Conservation (phyloP, 208 protist species). For the Leishmania major region DNA sequence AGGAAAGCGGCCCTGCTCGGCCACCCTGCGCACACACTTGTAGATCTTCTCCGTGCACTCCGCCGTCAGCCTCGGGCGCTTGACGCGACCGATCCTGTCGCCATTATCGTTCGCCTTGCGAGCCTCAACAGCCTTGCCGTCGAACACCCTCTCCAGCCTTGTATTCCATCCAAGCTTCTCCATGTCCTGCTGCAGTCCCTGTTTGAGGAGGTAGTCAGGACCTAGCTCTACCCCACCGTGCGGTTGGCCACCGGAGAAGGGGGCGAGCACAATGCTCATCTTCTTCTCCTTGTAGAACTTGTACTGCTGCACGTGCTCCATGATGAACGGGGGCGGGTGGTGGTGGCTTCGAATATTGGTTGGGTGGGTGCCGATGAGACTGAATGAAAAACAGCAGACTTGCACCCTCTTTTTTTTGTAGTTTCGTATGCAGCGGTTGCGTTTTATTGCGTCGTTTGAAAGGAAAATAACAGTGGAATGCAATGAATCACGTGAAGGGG, state of each 20-base stretch:
- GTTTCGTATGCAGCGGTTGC: not conserved
- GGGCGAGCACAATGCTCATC: constrained; percentile 46
- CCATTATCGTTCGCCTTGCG: constrained; percentile 28
- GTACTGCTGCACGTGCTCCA: constrained; percentile 35
- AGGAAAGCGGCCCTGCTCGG: constrained; percentile 43
- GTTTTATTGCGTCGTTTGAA: too few relatives aligned
- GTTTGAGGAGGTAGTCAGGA: constrained; percentile 44
- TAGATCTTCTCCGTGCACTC: constrained; percentile 45
- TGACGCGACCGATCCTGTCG: constrained; percentile 38
- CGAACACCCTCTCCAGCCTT: constrained; percentile 33
- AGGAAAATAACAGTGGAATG: not conserved
- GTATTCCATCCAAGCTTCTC: constrained; percentile 45
- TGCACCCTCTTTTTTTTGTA: not conserved
- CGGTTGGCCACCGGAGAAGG: constrained; percentile 51
- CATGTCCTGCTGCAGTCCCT: constrained; percentile 44
- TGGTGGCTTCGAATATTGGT: not conserved
- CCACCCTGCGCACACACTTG: constrained; percentile 39
- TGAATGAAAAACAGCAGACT: not conserved
- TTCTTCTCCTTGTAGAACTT: constrained; percentile 53
- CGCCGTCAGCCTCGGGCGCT: constrained; percentile 36
- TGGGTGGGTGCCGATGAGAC: not conserved
- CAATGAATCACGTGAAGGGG: not conserved
- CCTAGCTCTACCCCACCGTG: constrained; percentile 51
- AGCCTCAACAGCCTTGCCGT: constrained; percentile 36
- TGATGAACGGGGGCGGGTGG: not conserved